Percentiles rank a stretch among this genome's conserved stretches.
Conservation (phyloP, 2,329 filamentous ascomycete species). For the Fusarium udum region DNA sequence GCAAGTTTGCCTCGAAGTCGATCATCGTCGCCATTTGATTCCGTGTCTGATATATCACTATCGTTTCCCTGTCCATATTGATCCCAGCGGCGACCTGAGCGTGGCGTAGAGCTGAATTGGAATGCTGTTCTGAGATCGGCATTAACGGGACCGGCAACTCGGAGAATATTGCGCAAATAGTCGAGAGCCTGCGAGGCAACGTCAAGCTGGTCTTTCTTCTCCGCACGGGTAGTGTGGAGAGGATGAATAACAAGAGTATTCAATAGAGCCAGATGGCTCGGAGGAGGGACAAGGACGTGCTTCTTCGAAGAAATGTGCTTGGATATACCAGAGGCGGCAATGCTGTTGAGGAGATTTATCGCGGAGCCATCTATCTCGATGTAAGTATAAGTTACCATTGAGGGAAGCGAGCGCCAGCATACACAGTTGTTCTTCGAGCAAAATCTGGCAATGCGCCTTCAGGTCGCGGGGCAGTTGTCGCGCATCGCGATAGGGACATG, state of each 20-base stretch:
- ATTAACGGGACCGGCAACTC: slow-evolving; percentile 73
- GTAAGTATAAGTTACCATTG: background rate
- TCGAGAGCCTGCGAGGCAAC: slow-evolving; percentile 73
- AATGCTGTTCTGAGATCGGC: slow-evolving; percentile 78
- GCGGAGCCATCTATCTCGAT: slow-evolving; percentile 51
- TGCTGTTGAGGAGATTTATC: slow-evolving; percentile 70
- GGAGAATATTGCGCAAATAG: slow-evolving; percentile 75
- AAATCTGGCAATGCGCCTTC: slow-evolving; percentile 73
- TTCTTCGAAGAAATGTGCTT: slow-evolving; percentile 41
- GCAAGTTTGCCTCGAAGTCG: slow-evolving; percentile 68
- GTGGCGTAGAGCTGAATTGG: slow-evolving; percentile 60
- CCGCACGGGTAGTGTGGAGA: slow-evolving; percentile 76
- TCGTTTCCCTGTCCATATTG: slow-evolving; percentile 55
- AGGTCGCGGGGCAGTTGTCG: slow-evolving; percentile 70
- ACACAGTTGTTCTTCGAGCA: slow-evolving; percentile 80
- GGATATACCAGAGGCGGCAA: slow-evolving; percentile 64
- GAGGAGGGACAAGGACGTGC: slow-evolving; percentile 71
- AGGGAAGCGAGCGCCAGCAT: slow-evolving; percentile 38
- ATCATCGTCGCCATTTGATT: slow-evolving; percentile 59
- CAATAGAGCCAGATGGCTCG: slow-evolving; percentile 79
- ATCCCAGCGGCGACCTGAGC: slow-evolving; percentile 46
- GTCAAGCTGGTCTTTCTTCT: slow-evolving; percentile 66
- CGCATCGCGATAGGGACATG: slow-evolving; percentile 61
- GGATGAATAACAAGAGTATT: slow-evolving; percentile 86
- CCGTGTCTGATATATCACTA: slow-evolving; percentile 52